Conservation (phyloP, 768 basidiomycete species). For the Lactarius evosmus region DNA sequence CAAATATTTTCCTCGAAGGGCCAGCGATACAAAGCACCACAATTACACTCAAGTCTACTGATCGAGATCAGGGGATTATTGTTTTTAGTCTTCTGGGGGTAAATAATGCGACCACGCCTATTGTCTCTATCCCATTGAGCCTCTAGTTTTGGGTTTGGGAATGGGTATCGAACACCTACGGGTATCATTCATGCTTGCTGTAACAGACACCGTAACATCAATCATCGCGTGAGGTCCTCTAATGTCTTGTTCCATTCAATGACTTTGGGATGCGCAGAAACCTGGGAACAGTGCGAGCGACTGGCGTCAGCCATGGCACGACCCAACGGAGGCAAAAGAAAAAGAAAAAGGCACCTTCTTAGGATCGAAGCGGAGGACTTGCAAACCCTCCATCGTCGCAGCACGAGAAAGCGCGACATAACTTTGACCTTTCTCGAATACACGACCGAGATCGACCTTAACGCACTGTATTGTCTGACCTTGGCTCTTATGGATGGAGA, state of each 20-base stretch:
- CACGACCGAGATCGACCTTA: constrained; percentile 58
- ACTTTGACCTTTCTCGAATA: constrained; percentile 62
- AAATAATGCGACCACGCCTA: constrained; percentile 5
- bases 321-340: neutral
- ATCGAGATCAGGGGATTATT: neutral
- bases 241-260: constrained; percentile 43
- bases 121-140: neutral
- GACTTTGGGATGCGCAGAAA: constrained; percentile 44
- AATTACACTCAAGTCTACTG: neutral
- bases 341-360: constrained; percentile 40
- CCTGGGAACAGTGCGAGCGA: constrained; percentile 30
- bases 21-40: neutral
- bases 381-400: constrained; percentile 50
- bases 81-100: neutral
- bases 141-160: neutral
- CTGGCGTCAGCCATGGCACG: neutral
- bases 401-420: constrained; percentile 53
- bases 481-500: constrained; percentile 77
- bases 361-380: constrained; percentile 51
- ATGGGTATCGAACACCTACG: constrained; percentile 3
- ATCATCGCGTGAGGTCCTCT: constrained; percentile 12
- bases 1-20: neutral
- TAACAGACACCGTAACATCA: neutral
- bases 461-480: constrained; percentile 69
- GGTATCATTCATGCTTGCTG: neutral